phyloP scores from a whole-genome alignment of 2,329 filamentous ascomycete genomes.

The Penicillium aurantiogriseum region DNA sequence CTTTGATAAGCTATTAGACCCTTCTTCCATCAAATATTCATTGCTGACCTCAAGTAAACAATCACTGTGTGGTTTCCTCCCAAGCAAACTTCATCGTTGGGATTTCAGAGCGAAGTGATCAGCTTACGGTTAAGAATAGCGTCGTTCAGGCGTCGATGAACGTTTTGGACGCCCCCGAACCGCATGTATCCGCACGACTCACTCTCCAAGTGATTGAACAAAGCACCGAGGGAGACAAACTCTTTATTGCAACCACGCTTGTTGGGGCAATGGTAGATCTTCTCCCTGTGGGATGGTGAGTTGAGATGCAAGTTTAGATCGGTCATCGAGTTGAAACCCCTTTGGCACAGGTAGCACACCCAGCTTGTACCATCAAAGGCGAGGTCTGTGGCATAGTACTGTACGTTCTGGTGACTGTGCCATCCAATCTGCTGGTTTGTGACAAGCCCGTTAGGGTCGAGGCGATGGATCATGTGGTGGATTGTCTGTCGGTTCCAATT shows the following conservation, averaged over 20 bases:
- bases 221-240: slow-evolving; percentile 38
- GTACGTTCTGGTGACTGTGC: slow-evolving; percentile 31
- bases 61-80: neutral
- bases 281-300: slow-evolving; percentile 46
- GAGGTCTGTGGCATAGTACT: slow-evolving; percentile 40
- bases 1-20: too few species aligned
- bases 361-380: slow-evolving; percentile 50
- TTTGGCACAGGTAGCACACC: slow-evolving; percentile 57
- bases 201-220: slow-evolving; percentile 49
- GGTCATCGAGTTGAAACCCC: slow-evolving; percentile 37
- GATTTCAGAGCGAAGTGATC: neutral
- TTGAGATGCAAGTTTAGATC: slow-evolving; percentile 55
- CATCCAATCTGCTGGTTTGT: slow-evolving; percentile 54
- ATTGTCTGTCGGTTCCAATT: slow-evolving; percentile 51
- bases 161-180: slow-evolving; percentile 42
- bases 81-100: neutral
- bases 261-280: slow-evolving; percentile 47
- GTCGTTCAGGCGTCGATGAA: neutral
- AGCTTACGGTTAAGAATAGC: neutral
- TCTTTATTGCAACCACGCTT: slow-evolving; percentile 33
- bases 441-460: slow-evolving; percentile 51
- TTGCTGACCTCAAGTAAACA: too few species aligned
- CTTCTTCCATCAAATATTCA: too few species aligned
- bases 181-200: slow-evolving; percentile 42
- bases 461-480: slow-evolving; percentile 45